phyloP scores from a whole-genome alignment of 495 filamentous ascomycete genomes.

The Extremus antarcticus region DNA sequence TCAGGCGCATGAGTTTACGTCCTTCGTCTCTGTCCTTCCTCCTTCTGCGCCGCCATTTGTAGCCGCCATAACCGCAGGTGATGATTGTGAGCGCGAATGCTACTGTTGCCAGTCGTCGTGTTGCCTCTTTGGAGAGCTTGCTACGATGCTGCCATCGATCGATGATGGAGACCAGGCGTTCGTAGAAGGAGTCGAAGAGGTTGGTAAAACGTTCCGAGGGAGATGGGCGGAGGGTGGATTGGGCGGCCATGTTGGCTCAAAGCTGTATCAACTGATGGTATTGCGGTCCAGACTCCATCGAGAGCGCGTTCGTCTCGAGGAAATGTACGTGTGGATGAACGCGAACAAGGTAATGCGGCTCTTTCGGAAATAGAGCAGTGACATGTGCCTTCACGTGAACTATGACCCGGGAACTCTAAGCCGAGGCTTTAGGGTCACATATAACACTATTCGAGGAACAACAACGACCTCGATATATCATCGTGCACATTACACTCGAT shows the following conservation, averaged over 20 bases:
- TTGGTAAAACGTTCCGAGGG: slow-evolving; percentile 17
- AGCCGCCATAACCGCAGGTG: slow-evolving; percentile 60
- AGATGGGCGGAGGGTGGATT: slow-evolving; percentile 18
- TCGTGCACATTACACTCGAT: too few relatives aligned
- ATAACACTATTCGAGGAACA: too few relatives aligned
- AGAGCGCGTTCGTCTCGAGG: too few relatives aligned
- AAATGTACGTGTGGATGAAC: too few relatives aligned
- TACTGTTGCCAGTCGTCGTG: slow-evolving; percentile 63
- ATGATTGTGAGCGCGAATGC: slow-evolving; percentile 66
- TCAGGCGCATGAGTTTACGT: slow-evolving; percentile 67
- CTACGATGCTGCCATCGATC: slow-evolving; percentile 7
- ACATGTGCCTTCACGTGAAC: background rate
- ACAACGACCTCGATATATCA: too few relatives aligned
- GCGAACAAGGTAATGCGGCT: too few relatives aligned
- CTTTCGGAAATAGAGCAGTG: too few relatives aligned
- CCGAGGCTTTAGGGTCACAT: too few relatives aligned
- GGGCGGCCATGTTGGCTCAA: slow-evolving; percentile 16
- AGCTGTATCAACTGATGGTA: too few relatives aligned
- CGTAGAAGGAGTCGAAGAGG: slow-evolving; percentile 22
- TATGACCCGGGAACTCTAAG: background rate
- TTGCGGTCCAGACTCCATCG: too few relatives aligned
- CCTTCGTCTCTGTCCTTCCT: slow-evolving; percentile 70
- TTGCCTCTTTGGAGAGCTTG: slow-evolving; percentile 46
- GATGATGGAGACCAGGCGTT: slow-evolving; percentile 11
- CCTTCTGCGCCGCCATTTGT: slow-evolving; percentile 57